A percentile compares a stretch with the other conserved stretches of the same genome.
These are phyloP conservation scores for Murraya paniculata DNA, from an alignment of 345 rosid genomes.

Conservation along the genomic window DNA sequence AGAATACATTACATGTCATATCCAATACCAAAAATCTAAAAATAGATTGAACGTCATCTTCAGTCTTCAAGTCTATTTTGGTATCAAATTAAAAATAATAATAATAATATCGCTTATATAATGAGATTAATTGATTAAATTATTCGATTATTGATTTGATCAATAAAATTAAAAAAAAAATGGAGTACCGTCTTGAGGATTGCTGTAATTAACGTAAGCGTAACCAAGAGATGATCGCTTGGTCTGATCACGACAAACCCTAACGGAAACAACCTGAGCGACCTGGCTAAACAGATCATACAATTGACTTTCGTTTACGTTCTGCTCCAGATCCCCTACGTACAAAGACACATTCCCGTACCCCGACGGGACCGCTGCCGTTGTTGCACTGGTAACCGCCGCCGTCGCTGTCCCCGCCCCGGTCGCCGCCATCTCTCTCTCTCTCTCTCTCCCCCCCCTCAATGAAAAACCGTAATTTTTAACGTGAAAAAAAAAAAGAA, in stretches of 20 bases:
- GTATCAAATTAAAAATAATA: neutral
- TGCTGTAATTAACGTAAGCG: conserved; percentile 62
- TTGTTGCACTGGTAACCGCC: conserved; percentile 2
- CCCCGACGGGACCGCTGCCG: conserved; percentile 13
- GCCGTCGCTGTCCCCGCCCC: conserved; percentile 20
- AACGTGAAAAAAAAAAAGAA: neutral
- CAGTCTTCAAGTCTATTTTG: neutral
- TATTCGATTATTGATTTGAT: neutral
- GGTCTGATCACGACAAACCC: conserved; percentile 61
- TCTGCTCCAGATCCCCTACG: conserved; percentile 65
- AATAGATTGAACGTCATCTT: neutral
- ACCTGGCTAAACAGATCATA: conserved; percentile 52
- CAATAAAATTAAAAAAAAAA: neutral
- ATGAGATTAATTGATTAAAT: neutral
- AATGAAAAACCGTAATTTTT: neutral
- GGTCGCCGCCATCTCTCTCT: conserved; percentile 29
- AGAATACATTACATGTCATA: neutral
- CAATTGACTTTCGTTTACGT: conserved; percentile 47
- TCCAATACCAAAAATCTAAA: neutral
- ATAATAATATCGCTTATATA: neutral
- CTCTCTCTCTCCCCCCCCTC: neutral
- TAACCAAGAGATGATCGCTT: conserved; percentile 58
- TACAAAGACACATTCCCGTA: conserved; percentile 50
- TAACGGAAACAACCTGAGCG: conserved; percentile 46
- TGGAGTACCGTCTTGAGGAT: conserved; percentile 49